Base-by-base conservation (phyloP, 2,329 filamentous ascomycete species). In the Monilinia laxa region DNA sequence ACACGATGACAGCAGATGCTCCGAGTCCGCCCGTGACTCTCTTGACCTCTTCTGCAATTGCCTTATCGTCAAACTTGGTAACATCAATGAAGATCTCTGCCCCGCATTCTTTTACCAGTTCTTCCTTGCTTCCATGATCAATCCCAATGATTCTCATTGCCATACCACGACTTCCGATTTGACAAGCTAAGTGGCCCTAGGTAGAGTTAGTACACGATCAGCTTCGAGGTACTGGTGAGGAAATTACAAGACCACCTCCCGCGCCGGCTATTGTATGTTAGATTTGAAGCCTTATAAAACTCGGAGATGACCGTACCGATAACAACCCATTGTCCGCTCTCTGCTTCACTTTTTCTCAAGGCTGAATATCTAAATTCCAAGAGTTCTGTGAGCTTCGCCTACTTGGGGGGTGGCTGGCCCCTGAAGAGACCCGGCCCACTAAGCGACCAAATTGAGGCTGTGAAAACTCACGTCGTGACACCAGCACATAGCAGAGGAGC, bases 401-500 rank as follows among this genome's bases (percentile, higher is more conserved):
- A 70, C 38, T 66, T 65, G 64, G 62, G 70, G 70, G 70, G 23
- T 54, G 47, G 23, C 40, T 35, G 62, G 38, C 60, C 67, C 40
- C 25, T 64, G 52, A 56, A 5, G 67, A 54, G 67, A 64, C 62
- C 68, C 23, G 60, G 60, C 60, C 60, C 49, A 23, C 49, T 31
- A 63, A 55, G 60, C 38, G 60, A 63, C 60, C 60, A 40, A 55
- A 63, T 55, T 63, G 67, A 42, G 68, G 69, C 70, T 71, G 69
- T 70, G 69, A 55, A 52, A 64, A 72, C 73, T 70, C 62, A 75
- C 72, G 86, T 84, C 1, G 87, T 90, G 18, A 90, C 82, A 38
- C 88, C 88, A 18, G 87, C 87, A 76, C 87, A 90, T 63, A 90
- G 82, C 79, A 90, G 82, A 0, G 87, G 88, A 1, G 88, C 88